Conservation (phyloP, 257 asterid species). For the Solanum sejunctum region DNA sequence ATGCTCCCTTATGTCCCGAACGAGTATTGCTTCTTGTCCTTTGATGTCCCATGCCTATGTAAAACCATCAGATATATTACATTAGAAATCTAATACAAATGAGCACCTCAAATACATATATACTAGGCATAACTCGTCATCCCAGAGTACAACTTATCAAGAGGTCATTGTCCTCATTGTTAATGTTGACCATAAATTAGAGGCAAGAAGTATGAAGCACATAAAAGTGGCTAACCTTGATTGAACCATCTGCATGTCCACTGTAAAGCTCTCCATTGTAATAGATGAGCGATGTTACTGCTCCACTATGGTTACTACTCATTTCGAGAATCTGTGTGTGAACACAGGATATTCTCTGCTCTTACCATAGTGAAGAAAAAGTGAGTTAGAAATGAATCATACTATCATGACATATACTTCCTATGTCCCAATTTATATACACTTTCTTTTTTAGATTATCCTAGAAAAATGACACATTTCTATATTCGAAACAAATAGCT, state of each 20-base stretch:
- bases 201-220: background rate
- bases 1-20: slow-evolving; percentile 45
- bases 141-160: background rate
- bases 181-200: background rate
- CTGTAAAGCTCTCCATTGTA: slow-evolving; percentile 65
- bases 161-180: background rate
- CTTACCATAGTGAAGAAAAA: slow-evolving; percentile 1
- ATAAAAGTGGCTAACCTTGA: slow-evolving; percentile 37
- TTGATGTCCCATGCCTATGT: slow-evolving; percentile 74
- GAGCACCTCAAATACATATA: background rate
- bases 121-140: background rate
- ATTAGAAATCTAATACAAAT: background rate
- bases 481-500: background rate
- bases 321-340: slow-evolving; percentile 76
- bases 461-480: background rate
- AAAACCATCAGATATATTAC: background rate
- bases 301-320: slow-evolving; percentile 46
- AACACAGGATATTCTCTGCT: slow-evolving; percentile 91
- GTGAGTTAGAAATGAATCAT: background rate
- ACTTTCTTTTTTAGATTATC: background rate
- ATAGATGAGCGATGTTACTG: slow-evolving; percentile 77
- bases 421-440: background rate
- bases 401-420: background rate
- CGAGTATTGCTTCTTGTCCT: slow-evolving; percentile 62
- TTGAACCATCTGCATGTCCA: slow-evolving; percentile 84